phyloP scores from a whole-genome alignment of 495 filamentous ascomycete genomes.

The Neurospora terricola region DNA sequence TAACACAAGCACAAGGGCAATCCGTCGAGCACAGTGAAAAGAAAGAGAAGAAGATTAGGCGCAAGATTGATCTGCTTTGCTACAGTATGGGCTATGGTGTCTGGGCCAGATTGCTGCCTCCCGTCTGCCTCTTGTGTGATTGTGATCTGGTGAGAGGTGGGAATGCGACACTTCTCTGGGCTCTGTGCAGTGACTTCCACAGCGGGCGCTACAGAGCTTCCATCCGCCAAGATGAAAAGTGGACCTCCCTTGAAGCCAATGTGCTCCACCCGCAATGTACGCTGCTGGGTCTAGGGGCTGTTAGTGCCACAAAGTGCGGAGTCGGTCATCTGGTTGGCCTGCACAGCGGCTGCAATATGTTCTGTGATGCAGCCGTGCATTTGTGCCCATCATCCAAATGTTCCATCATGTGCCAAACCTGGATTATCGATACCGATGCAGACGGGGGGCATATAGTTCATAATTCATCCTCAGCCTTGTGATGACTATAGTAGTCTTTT shows the following conservation, averaged over 20 bases:
- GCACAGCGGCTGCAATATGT: not conserved
- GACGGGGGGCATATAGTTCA: not conserved
- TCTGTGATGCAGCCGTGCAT: not conserved
- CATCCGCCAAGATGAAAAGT: conserved; percentile 6
- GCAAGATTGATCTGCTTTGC: not conserved
- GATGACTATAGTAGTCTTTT: not conserved
- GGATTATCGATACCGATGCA: not conserved
- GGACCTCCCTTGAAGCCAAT: not conserved
- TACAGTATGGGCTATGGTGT: not conserved
- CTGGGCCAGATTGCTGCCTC: not conserved
- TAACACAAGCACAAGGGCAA: not conserved
- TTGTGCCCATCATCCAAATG: not conserved
- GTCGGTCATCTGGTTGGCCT: not conserved
- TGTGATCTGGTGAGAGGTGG: conserved; percentile 11
- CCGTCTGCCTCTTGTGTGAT: not conserved
- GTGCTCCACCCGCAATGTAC: not conserved
- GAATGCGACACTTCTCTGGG: conserved; percentile 11
- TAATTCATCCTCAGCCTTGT: not conserved
- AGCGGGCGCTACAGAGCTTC: conserved; percentile 2
- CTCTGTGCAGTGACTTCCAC: conserved; percentile 1
- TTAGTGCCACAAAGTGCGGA: not conserved
- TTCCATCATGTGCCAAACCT: not conserved
- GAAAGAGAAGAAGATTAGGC: not conserved
- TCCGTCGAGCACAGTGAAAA: not conserved
- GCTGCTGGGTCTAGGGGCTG: not conserved